phyloP scores from a whole-genome alignment of 306 rosid species.

The Calophaca sinica region DNA sequence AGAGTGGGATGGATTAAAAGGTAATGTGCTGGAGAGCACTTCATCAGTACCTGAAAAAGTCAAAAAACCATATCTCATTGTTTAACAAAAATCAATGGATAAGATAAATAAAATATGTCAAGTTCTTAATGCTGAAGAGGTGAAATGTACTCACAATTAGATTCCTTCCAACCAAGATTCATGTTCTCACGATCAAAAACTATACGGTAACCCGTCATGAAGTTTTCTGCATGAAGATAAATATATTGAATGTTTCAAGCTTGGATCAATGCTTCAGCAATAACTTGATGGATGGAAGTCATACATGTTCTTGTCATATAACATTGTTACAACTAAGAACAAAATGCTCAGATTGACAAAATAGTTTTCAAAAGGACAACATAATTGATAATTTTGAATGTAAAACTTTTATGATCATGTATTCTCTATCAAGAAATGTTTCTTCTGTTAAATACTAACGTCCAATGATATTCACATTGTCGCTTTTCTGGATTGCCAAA shows the following conservation, averaged over 20 bases:
- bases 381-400: constrained; percentile 31
- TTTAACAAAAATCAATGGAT: neutral
- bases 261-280: neutral
- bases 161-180: constrained; percentile 78
- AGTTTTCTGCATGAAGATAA: constrained; percentile 73
- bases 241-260: neutral
- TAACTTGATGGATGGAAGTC: neutral
- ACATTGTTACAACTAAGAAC: constrained; percentile 6
- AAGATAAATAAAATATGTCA: neutral
- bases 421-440: constrained; percentile 3
- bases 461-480: constrained; percentile 73
- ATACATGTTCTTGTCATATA: neutral
- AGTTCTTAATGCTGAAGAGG: constrained; percentile 6
- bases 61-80: constrained; percentile 25
- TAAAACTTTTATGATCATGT: constrained; percentile 27
- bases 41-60: constrained; percentile 62
- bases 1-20: constrained; percentile 43
- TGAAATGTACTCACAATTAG: constrained; percentile 68
- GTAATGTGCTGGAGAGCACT: constrained; percentile 42
- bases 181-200: constrained; percentile 82
- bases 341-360: too few species aligned
- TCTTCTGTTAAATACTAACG: constrained; percentile 65
- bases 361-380: neutral
- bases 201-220: constrained; percentile 89
- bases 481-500: constrained; percentile 65